Conservation (phyloP, 2,329 filamentous ascomycete genomes). For the Botrytis deweyae region DNA sequence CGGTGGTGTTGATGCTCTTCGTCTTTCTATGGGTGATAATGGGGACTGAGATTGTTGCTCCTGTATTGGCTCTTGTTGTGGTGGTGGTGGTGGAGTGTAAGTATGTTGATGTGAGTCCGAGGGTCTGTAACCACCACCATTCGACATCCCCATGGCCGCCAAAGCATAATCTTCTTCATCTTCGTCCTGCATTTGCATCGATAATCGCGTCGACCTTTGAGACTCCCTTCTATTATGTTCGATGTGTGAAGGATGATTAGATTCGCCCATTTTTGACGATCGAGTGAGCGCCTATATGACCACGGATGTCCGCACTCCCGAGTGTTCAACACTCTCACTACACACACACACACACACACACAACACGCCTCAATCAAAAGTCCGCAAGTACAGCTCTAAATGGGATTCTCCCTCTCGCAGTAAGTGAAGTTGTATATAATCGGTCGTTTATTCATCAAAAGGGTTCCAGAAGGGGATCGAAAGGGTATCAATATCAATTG, state of each 20-base stretch:
- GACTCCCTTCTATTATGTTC: constrained; percentile 47
- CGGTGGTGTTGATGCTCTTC: constrained; percentile 34
- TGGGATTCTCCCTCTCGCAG: neutral
- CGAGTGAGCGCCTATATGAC: constrained; percentile 10
- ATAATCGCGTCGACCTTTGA: constrained; percentile 39
- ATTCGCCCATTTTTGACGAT: constrained; percentile 26
- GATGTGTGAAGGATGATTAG: constrained; percentile 33
- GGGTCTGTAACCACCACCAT: constrained; percentile 40
- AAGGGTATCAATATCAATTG: neutral
- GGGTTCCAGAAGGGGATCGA: neutral
- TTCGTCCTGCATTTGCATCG: constrained; percentile 39
- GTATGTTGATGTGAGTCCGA: constrained; percentile 25
- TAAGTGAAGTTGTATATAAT: constrained; percentile 3
- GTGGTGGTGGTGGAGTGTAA: constrained; percentile 28
- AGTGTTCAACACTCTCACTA: constrained; percentile 15
- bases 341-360: neutral
- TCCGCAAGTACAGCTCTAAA: neutral
- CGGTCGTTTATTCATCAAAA: constrained; percentile 6
- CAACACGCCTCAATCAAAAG: constrained; percentile 9
- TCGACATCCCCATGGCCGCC: constrained; percentile 51
- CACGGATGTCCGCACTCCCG: constrained; percentile 20
- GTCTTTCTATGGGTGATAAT: constrained; percentile 29
- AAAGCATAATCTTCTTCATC: constrained; percentile 52
- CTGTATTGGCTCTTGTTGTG: constrained; percentile 25
- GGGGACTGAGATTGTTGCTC: constrained; percentile 23